Conservation (phyloP, 2,329 filamentous ascomycete species). For the Diaporthe batatas region DNA sequence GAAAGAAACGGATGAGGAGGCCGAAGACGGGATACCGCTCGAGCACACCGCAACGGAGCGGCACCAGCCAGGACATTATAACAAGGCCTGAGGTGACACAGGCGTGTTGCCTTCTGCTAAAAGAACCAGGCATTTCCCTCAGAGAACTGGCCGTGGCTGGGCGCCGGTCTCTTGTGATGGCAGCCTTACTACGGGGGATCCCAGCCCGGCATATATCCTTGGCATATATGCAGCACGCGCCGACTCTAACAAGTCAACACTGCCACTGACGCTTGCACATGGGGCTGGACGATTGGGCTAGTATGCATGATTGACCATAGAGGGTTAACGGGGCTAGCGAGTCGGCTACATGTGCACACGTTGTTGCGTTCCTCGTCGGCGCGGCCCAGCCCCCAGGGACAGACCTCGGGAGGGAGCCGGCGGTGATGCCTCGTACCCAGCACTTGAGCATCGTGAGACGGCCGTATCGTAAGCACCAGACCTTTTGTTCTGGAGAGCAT, state of each 20-base stretch:
- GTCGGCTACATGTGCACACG: slow-evolving; percentile 15
- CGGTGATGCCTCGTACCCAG: background rate
- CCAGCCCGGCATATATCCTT: slow-evolving; percentile 25
- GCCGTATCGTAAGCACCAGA: background rate
- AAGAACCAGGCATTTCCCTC: slow-evolving; percentile 5
- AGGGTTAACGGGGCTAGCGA: slow-evolving; percentile 11
- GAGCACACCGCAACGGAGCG: background rate
- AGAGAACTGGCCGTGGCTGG: slow-evolving; percentile 22
- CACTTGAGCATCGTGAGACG: slow-evolving; percentile 35
- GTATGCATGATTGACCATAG: slow-evolving; percentile 27
- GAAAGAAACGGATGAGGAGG: background rate
- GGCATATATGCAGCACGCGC: slow-evolving; percentile 28
- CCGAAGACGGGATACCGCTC: slow-evolving; percentile 1
- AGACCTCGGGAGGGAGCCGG: background rate
- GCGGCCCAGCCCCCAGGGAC: slow-evolving; percentile 8
- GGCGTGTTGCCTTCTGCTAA: background rate
- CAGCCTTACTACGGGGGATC: slow-evolving; percentile 30
- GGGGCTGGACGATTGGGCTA: slow-evolving; percentile 22
- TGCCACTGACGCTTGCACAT: slow-evolving; percentile 23
- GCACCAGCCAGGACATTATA: slow-evolving; percentile 19
- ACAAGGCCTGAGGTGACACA: slow-evolving; percentile 9
- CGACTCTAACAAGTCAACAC: slow-evolving; percentile 14
- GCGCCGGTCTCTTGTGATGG: slow-evolving; percentile 15
- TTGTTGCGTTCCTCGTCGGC: slow-evolving; percentile 5
- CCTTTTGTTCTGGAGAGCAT: background rate